These are phyloP conservation scores for Tylopilus plumbeoviolaceoides DNA, from an alignment of 768 basidiomycete species.

Conservation along the genomic window DNA sequence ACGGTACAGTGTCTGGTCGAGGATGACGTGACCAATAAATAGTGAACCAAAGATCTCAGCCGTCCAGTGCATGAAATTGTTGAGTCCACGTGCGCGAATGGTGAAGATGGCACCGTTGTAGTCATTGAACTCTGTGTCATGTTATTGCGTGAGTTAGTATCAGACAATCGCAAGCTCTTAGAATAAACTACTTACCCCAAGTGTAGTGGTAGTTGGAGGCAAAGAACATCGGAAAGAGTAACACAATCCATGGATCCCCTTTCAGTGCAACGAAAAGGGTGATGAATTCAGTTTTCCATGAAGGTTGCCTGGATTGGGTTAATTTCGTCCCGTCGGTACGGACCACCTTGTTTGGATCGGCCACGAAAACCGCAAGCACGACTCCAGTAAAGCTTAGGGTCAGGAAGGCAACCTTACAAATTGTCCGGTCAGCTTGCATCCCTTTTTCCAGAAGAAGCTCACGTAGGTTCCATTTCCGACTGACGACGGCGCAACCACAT, in stretches of 20 bases:
- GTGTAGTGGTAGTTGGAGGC: conserved; percentile 84
- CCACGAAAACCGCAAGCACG: conserved; percentile 64
- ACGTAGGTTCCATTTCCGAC: conserved; percentile 80
- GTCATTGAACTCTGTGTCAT: too few relatives aligned
- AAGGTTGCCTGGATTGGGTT: conserved; percentile 54
- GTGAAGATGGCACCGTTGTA: too few relatives aligned
- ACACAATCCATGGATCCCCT: conserved; percentile 66
- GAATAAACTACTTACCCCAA: conserved; percentile 48
- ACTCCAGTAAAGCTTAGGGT: conserved; percentile 68
- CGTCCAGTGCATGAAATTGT: too few relatives aligned
- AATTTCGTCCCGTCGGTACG: conserved; percentile 76
- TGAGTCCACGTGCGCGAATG: too few relatives aligned
- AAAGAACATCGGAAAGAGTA: conserved; percentile 84
- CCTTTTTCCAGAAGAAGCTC: conserved; percentile 36
- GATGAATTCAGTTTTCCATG: conserved; percentile 71
- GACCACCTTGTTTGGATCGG: conserved; percentile 65
- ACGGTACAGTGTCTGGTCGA: too few relatives aligned
- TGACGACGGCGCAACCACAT: conserved; percentile 14
- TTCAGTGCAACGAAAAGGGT: conserved; percentile 64
- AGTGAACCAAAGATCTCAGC: too few relatives aligned
- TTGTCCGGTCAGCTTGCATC: not conserved
- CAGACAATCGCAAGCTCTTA: too few relatives aligned
- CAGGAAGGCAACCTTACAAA: conserved; percentile 65
- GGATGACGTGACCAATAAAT: too few relatives aligned
- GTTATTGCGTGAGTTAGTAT: too few relatives aligned